Evolutionary conservation across 2,329 filamentous ascomycete species (phyloP), one percentile per base, ranked within the genome.

Genomic region (Sporothrix luriei): DNA sequence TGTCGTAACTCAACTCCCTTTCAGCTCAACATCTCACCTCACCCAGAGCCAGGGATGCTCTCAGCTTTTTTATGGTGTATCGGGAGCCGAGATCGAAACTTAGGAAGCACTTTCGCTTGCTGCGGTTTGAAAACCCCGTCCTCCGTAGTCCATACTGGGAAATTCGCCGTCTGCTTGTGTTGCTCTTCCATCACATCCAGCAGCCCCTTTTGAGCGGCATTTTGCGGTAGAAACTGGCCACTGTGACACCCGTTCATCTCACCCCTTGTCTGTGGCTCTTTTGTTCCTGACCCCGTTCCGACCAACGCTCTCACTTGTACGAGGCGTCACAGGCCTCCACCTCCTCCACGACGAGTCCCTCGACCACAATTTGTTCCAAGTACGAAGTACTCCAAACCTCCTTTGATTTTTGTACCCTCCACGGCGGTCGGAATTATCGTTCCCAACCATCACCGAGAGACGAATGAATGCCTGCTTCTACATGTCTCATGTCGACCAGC

Each of bases 401-500:
- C 38, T 61, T 9, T 64, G 0, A 13, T n/a, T 29, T 48, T n/a
- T 49, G 61, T 33, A 26, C 11, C 61, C 33, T 49, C 21, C 4
- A 19, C n/a, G n/a, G 54, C n/a, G 16, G 29, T 62, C 57, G 26
- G 40, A 21, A 26, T 46, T 38, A 46, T 46, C 57, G 19, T 49
- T 21, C 19, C n/a, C 16, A 21, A 46, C 21, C 40, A 62, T 26
- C 57, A 16, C 40, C 38, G 21, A 46, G 10, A 61, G 2, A 24
- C 11, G 21, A 46, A 46, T 26, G 38, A 62, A 21, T 43, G 33
- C 10, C 26, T 19, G 19, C 57, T 62, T 62, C 57, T 62, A 38
- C 61, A 64, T 64, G 61, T 48, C 61, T 49, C 61, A 49, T 21
- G 43, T 33, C 61, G 40, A 64, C 49, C 43, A 64, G 21, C 43